Evolutionary conservation across 2,329 filamentous ascomycete species (phyloP), one percentile per base, ranked within the genome.

Genomic region (Thelonectria blattea): DNA sequence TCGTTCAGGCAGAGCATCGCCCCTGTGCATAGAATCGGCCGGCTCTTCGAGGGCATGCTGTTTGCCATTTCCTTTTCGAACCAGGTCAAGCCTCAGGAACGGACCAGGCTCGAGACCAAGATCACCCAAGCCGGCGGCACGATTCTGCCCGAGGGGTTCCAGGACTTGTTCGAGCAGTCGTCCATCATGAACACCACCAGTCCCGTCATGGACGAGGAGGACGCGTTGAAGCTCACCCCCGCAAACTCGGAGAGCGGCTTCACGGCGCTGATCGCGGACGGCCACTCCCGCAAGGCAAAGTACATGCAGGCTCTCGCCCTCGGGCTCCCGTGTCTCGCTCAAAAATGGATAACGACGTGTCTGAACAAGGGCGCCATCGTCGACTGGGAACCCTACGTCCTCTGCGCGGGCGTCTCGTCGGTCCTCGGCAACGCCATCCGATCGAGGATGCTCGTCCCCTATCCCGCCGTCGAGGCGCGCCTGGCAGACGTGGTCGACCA

Each of bases 301-400:
- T 97, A 95, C 74, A 91, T 98, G 83, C 93, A 98, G 77, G 95
- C 95, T 0, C 84, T 99, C 2, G 93, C 95, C 0, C 84, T 99
- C 1, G 92, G 92, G 1, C 78, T 99, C 0, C 95, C 95, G 0
- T 97, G 93, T 70, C 81, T 99, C 2, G 90, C 92, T 6, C 85
- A 88, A 6, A 88, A 89, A 56, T 99, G 95, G 94, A 80, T 96
- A 49, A 82, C 85, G 24, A 85, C 90, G 51, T 97, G 91, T 63
- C 75, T 94, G 3, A 75, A 81, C 1, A 85, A 85, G 32, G 80
- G 81, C 6, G 72, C 77, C 8, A 76, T 94, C 0, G 76, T 96
- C 0, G 85, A 91, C 52, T 97, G 93, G 91, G 79, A 84, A 8
- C 85, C 88, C 1, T 98, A 97, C 71, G 83, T 97, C 1, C 85